These are phyloP conservation scores for Colletotrichum siamense DNA, from an alignment of 2,329 filamentous ascomycete genomes.

Conservation along the genomic window DNA sequence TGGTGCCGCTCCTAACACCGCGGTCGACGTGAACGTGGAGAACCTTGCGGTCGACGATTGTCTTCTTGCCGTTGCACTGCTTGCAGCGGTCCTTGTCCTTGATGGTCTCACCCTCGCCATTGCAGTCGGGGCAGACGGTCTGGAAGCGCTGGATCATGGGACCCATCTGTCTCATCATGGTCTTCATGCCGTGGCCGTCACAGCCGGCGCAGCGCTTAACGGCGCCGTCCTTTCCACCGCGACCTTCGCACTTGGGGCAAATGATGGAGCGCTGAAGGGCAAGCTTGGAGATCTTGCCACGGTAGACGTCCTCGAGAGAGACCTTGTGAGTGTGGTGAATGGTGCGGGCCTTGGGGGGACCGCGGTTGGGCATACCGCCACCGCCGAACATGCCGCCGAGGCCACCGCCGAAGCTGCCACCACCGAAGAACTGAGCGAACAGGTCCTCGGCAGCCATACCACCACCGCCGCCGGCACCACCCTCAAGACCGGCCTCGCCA, in stretches of 20 bases:
- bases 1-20: constrained; percentile 91
- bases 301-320: constrained; percentile 96
- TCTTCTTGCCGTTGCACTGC: constrained; percentile 97
- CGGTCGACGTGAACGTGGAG: constrained; percentile 97
- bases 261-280: constrained; percentile 97
- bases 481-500: constrained; percentile 95
- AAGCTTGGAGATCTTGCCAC: constrained; percentile 96
- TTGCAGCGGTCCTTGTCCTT: constrained; percentile 98
- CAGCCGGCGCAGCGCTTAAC: constrained; percentile 92
- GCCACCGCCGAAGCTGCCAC: constrained; percentile 72
- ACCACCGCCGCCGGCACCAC: constrained; percentile 74
- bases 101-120: constrained; percentile 95
- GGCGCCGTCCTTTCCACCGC: constrained; percentile 97
- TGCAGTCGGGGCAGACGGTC: constrained; percentile 97
- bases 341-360: constrained; percentile 87
- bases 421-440: constrained; percentile 96
- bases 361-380: constrained; percentile 78
- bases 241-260: constrained; percentile 91
- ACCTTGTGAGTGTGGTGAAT: constrained; percentile 99
- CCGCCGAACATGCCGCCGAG: constrained; percentile 80
- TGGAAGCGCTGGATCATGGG: constrained; percentile 99
- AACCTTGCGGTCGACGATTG: constrained; percentile 94
- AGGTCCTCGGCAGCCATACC: constrained; percentile 97
- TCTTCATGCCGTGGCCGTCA: constrained; percentile 97
- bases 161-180: constrained; percentile 99